Conservation (phyloP, 306 rosid species). For the Dryas octopetala region DNA sequence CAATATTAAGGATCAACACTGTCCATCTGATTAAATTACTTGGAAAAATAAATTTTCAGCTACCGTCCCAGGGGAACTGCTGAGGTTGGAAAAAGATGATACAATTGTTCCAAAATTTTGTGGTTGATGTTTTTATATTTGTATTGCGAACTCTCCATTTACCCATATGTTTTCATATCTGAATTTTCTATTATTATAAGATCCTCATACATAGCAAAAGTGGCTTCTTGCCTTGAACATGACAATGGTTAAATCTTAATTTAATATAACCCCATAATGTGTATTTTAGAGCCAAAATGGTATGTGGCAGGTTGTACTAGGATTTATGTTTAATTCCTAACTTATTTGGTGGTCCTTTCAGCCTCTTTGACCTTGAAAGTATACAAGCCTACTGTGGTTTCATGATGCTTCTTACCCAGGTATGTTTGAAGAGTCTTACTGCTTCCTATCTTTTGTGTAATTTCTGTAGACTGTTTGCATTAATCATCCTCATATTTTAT, state of each 20-base stretch:
- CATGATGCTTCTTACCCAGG: too few relatives aligned
- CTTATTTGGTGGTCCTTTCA: background rate
- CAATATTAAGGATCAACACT: background rate
- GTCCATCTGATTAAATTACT: background rate
- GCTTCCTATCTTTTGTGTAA: too few relatives aligned
- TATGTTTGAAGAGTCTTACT: too few relatives aligned
- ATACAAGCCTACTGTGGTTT: background rate
- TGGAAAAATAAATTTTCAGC: background rate
- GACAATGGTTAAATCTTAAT: too few relatives aligned
- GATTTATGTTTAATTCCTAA: too few relatives aligned
- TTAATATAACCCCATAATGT: too few relatives aligned
- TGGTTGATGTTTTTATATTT: background rate
- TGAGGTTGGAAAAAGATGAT: background rate
- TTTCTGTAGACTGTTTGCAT: too few relatives aligned
- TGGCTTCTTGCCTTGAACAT: background rate
- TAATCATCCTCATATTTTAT: too few relatives aligned
- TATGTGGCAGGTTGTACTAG: too few relatives aligned
- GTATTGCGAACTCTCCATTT: background rate
- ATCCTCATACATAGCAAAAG: background rate
- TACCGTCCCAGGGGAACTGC: background rate
- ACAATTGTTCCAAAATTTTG: background rate
- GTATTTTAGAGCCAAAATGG: too few relatives aligned
- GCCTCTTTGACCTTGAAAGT: background rate
- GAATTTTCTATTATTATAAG: background rate
- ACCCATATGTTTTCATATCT: background rate